These are phyloP conservation scores for Cryptococcus jaspeensis DNA, from an alignment of 1,284 basidiomycete species.

Conservation along the genomic window DNA sequence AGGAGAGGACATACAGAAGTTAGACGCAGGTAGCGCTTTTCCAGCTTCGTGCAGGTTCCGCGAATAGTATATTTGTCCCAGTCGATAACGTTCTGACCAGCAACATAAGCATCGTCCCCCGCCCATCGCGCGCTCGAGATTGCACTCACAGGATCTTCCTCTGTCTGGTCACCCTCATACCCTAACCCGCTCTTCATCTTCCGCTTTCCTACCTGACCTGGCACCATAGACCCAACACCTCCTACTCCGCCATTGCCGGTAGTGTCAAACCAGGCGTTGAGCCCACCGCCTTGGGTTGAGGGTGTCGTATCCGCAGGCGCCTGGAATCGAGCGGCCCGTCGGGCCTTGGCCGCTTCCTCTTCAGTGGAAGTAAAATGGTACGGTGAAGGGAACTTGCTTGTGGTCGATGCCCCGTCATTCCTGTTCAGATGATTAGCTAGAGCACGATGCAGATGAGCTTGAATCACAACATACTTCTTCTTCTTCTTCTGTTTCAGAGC, in stretches of 20 bases:
- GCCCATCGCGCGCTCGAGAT: not conserved
- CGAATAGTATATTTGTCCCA: slow-evolving; percentile 97
- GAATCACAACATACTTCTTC: slow-evolving; percentile 29
- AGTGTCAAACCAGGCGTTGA: slow-evolving; percentile 8
- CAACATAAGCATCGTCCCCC: not conserved
- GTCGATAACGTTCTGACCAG: slow-evolving; percentile 80
- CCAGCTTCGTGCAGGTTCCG: slow-evolving; percentile 80
- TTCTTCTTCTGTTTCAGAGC: slow-evolving; percentile 33
- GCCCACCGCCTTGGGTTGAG: slow-evolving; percentile 18
- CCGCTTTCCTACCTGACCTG: slow-evolving; percentile 35
- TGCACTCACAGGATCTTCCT: slow-evolving; percentile 54
- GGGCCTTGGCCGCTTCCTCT: slow-evolving; percentile 41
- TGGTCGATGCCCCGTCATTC: slow-evolving; percentile 18
- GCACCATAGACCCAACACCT: slow-evolving; percentile 19
- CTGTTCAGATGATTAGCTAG: slow-evolving; percentile 8
- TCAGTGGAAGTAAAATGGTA: slow-evolving; percentile 33
- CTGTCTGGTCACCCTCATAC: slow-evolving; percentile 37
- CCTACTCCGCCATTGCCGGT: slow-evolving; percentile 1
- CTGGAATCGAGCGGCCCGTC: slow-evolving; percentile 41
- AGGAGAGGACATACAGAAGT: slow-evolving; percentile 67
- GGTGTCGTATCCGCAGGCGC: slow-evolving; percentile 16
- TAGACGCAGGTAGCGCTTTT: slow-evolving; percentile 93
- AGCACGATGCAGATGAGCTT: not conserved
- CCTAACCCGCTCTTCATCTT: slow-evolving; percentile 42
- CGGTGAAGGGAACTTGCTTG: slow-evolving; percentile 26